phyloP scores from a whole-genome alignment of 139 green algal species.

The Chlamydomonas urium region DNA sequence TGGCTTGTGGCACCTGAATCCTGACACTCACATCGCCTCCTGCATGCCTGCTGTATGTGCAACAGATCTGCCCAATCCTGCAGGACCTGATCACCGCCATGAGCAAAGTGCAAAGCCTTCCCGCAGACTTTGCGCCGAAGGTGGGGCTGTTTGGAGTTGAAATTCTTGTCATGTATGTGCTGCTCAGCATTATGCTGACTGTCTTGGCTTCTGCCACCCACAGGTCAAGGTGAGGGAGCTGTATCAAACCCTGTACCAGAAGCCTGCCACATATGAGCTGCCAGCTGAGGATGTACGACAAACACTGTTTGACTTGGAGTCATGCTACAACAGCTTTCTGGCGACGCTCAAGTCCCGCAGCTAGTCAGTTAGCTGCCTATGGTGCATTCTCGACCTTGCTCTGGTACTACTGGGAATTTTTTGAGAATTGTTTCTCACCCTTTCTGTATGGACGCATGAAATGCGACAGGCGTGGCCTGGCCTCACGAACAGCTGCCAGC shows the following conservation, averaged over 20 bases:
- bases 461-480: no score
- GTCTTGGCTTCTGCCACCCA: neutral
- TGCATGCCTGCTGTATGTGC: no score
- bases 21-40: no score
- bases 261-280: slow-evolving; percentile 81
- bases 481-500: no score
- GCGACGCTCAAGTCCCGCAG: slow-evolving; percentile 1
- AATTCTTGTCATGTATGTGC: neutral
- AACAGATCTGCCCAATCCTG: slow-evolving; percentile 80
- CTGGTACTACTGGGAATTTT: no score
- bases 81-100: slow-evolving; percentile 72
- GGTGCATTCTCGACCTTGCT: no score
- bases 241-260: slow-evolving; percentile 67
- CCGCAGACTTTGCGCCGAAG: slow-evolving; percentile 73
- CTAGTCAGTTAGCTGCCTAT: no score
- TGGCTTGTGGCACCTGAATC: no score
- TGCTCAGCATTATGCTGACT: neutral
- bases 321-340: slow-evolving; percentile 75
- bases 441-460: no score
- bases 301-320: slow-evolving; percentile 87
- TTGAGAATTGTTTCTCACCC: no score
- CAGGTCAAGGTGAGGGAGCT: slow-evolving; percentile 19
- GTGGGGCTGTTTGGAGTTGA: slow-evolving; percentile 38
- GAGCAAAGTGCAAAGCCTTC: slow-evolving; percentile 69
- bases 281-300: slow-evolving; percentile 76